A percentile compares a stretch with the other conserved stretches of the same genome.
Evolutionary conservation across 768 basidiomycete species (phyloP).

Genomic region (Trametes maxima): DNA sequence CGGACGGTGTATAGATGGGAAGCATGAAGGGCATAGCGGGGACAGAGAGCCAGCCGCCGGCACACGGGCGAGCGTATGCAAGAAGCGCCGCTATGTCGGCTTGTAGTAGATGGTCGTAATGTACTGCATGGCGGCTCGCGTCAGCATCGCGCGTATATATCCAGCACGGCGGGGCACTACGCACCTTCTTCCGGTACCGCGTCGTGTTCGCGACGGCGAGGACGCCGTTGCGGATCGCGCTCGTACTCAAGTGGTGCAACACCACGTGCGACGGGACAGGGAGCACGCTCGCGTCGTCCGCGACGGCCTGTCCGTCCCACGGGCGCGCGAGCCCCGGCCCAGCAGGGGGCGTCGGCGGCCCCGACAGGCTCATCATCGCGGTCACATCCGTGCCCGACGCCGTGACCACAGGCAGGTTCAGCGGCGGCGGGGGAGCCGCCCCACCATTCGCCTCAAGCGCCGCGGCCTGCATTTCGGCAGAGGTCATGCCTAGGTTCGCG

Average conservation of each 20-base stretch:
- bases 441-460: slow-evolving; percentile 20
- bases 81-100: slow-evolving; percentile 47
- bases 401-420: slow-evolving; percentile 35
- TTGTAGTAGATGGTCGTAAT: slow-evolving; percentile 86
- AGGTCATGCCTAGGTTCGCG: slow-evolving; percentile 30
- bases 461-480: slow-evolving; percentile 6
- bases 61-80: neutral
- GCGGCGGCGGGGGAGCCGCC: slow-evolving; percentile 13
- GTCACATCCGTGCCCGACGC: slow-evolving; percentile 37
- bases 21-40: neutral
- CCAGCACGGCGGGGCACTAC: neutral
- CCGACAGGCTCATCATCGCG: slow-evolving; percentile 20
- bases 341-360: slow-evolving; percentile 25
- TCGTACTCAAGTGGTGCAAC: slow-evolving; percentile 92
- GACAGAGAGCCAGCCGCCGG: too few species aligned
- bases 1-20: slow-evolving; percentile 6
- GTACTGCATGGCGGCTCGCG: slow-evolving; percentile 50
- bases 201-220: slow-evolving; percentile 91
- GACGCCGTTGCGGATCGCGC: slow-evolving; percentile 92
- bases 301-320: slow-evolving; percentile 41
- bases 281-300: slow-evolving; percentile 88
- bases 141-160: slow-evolving; percentile 9
- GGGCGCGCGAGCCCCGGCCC: slow-evolving; percentile 5
- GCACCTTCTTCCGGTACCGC: slow-evolving; percentile 88
- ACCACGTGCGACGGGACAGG: slow-evolving; percentile 94